These are phyloP conservation scores for Ilex asprella DNA, from an alignment of 257 asterid genomes.

Conservation along the genomic window DNA sequence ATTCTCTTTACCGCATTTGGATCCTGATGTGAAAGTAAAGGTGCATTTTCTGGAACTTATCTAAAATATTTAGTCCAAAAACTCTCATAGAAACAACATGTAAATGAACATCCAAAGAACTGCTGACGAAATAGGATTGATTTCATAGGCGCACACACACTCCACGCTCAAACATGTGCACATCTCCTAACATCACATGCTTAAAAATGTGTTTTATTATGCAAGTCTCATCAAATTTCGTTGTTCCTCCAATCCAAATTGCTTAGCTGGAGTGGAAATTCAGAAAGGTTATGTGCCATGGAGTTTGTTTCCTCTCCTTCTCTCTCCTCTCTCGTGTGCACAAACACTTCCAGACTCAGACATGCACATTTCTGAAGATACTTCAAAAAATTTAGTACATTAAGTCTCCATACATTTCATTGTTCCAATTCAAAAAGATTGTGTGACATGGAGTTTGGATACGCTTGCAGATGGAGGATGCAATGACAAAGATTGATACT, in stretches of 20 bases:
- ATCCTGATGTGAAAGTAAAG: slow-evolving; percentile 44
- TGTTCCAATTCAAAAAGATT: too few relatives aligned
- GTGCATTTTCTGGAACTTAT: slow-evolving; percentile 23
- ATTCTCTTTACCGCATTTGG: slow-evolving; percentile 32
- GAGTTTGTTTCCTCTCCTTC: too few relatives aligned
- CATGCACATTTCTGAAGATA: background rate
- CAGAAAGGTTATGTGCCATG: too few relatives aligned
- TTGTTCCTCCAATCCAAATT: background rate
- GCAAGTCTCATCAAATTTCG: background rate
- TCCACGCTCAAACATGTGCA: too few relatives aligned
- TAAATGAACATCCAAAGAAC: too few relatives aligned
- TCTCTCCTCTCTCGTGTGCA: background rate
- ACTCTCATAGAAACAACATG: too few relatives aligned
- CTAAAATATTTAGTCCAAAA: background rate
- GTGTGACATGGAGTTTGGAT: background rate
- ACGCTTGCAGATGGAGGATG: slow-evolving; percentile 49
- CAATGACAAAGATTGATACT: slow-evolving; percentile 50
- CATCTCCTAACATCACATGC: too few relatives aligned
- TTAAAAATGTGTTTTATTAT: background rate
- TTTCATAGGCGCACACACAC: too few relatives aligned
- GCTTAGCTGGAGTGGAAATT: too few relatives aligned
- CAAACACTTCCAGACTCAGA: background rate
- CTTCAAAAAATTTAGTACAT: background rate
- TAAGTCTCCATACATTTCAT: background rate
- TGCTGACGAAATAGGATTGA: too few relatives aligned